These are phyloP conservation scores for Epichloe sp. DNA, from an alignment of 2,329 filamentous ascomycete genomes.

Conservation along the genomic window DNA sequence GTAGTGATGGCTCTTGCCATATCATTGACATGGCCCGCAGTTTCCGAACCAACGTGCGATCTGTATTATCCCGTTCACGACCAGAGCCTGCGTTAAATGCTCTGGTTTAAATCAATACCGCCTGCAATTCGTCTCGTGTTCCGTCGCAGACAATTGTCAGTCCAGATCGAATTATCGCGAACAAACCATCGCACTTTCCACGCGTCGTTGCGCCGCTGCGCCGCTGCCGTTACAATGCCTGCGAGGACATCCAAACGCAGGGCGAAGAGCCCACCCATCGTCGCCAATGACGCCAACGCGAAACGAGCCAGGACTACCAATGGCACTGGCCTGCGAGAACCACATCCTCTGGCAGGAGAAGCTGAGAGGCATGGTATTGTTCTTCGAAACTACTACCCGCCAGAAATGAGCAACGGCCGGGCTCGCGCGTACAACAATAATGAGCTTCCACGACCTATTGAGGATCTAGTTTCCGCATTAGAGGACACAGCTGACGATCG, in stretches of 20 bases:
- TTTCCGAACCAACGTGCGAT: not conserved
- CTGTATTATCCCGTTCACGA: not conserved
- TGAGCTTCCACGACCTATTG: constrained; percentile 58
- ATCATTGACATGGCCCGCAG: not conserved
- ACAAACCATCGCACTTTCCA: not conserved
- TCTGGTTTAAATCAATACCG: not conserved
- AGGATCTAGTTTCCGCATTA: constrained; percentile 49
- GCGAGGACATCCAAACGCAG: constrained; percentile 17
- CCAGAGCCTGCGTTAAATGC: not conserved
- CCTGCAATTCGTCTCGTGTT: not conserved
- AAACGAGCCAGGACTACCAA: constrained; percentile 22
- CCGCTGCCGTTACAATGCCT: constrained; percentile 15
- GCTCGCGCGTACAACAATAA: constrained; percentile 62
- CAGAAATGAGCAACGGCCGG: constrained; percentile 72
- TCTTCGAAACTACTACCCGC: constrained; percentile 65
- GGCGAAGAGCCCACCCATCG: constrained; percentile 10
- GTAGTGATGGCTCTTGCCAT: not conserved
- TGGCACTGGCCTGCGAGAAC: constrained; percentile 27
- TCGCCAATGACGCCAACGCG: constrained; percentile 12
- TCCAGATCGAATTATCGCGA: not conserved
- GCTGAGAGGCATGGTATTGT: constrained; percentile 48
- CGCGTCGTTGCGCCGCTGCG: not conserved
- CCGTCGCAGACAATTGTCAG: not conserved
- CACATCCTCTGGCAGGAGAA: constrained; percentile 32
- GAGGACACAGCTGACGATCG: constrained; percentile 44